These are phyloP conservation scores for Ustilago sp. DNA, from an alignment of 1,284 basidiomycete species.

Conservation along the genomic window DNA sequence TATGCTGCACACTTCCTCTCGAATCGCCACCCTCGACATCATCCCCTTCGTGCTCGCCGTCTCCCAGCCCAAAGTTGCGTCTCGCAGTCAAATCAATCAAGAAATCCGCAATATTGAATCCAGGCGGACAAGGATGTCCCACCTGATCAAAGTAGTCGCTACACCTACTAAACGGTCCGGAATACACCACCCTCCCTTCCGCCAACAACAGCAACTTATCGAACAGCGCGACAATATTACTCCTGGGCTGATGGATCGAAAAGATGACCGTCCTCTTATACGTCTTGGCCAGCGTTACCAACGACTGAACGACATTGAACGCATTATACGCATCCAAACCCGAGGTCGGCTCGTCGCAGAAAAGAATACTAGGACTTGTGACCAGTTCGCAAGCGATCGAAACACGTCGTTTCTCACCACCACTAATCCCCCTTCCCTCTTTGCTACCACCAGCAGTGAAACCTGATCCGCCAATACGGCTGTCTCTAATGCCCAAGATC, in stretches of 20 bases:
- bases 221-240: constrained; percentile 94
- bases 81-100: constrained; percentile 58
- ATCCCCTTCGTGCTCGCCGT: not conserved
- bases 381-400: constrained; percentile 99
- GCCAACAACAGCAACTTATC: constrained; percentile 90
- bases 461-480: constrained; percentile 81
- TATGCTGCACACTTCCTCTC: constrained; percentile 5
- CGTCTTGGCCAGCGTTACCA: constrained; percentile 84
- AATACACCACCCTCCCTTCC: constrained; percentile 77
- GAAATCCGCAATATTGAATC: constrained; percentile 92
- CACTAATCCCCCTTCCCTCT: constrained; percentile 76
- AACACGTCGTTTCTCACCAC: constrained; percentile 58
- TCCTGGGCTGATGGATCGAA: constrained; percentile 98
- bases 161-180: constrained; percentile 80
- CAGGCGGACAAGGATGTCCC: constrained; percentile 87
- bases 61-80: not conserved
- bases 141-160: constrained; percentile 83
- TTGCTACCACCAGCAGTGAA: constrained; percentile 76
- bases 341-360: constrained; percentile 95
- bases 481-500: constrained; percentile 88
- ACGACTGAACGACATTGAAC: constrained; percentile 88
- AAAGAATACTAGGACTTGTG: constrained; percentile 92
- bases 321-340: constrained; percentile 92
- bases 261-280: constrained; percentile 97
- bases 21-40: constrained; percentile 28